These are phyloP conservation scores for Galeopsis tetrahit DNA, from an alignment of 257 asterid genomes.

Conservation along the genomic window DNA sequence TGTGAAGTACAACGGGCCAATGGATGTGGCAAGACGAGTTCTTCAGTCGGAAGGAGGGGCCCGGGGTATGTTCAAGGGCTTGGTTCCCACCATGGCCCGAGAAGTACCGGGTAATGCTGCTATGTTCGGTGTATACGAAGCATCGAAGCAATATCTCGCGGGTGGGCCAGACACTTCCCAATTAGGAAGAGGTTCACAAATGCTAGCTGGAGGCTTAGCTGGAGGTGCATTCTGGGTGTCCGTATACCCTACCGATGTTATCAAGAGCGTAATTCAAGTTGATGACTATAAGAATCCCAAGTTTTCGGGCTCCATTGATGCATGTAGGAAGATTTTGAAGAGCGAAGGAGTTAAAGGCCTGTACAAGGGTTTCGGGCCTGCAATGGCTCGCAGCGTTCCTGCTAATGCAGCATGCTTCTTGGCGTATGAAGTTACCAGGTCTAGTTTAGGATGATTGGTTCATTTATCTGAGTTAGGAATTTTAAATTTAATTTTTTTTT, in stretches of 20 bases:
- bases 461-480: not conserved
- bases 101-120: slow-evolving; percentile 88
- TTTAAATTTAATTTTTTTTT: not conserved
- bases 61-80: slow-evolving; percentile 76
- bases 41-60: slow-evolving; percentile 66
- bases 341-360: slow-evolving; percentile 76
- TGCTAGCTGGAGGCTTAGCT: slow-evolving; percentile 76
- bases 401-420: slow-evolving; percentile 91
- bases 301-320: slow-evolving; percentile 68
- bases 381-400: slow-evolving; percentile 87
- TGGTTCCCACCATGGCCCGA: slow-evolving; percentile 75
- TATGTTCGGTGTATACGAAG: slow-evolving; percentile 88
- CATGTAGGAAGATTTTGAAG: slow-evolving; percentile 68
- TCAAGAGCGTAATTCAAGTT: slow-evolving; percentile 80
- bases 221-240: slow-evolving; percentile 78
- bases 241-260: slow-evolving; percentile 80
- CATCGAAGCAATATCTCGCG: slow-evolving; percentile 63
- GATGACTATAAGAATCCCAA: slow-evolving; percentile 79
- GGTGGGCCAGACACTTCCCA: slow-evolving; percentile 72
- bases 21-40: slow-evolving; percentile 83
- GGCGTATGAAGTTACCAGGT: slow-evolving; percentile 77
- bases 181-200: slow-evolving; percentile 69
- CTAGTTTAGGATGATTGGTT: slow-evolving; percentile 65
- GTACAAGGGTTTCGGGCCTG: slow-evolving; percentile 89
- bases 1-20: slow-evolving; percentile 70